Evolutionary conservation across 441 rosid genomes (phyloP).

Genomic region (Aquilaria agallochum): DNA sequence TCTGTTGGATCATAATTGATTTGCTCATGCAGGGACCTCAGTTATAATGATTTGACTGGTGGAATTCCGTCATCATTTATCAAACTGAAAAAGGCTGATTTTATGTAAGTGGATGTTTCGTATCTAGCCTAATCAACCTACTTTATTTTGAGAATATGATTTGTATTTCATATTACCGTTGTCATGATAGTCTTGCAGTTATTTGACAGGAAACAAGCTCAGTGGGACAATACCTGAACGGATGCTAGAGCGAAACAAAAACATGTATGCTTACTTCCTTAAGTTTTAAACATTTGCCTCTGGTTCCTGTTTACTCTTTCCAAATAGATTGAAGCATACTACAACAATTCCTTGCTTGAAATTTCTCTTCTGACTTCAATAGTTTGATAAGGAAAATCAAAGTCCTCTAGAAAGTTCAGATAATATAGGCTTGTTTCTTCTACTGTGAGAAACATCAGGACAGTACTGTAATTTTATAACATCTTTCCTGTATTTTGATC

Average conservation of each 20-base stretch:
- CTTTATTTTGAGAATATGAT: background rate
- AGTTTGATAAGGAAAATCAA: too few species aligned
- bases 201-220: conserved; percentile 72
- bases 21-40: conserved; percentile 63
- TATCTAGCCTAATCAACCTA: background rate
- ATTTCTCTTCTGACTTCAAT: too few species aligned
- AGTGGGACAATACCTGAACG: conserved; percentile 61
- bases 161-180: background rate
- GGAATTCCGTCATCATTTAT: conserved; percentile 59
- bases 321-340: too few species aligned
- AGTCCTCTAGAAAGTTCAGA: too few species aligned
- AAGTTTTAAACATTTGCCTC: too few species aligned
- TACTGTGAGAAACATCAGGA: too few species aligned
- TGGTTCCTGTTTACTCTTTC: too few species aligned
- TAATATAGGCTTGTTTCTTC: too few species aligned
- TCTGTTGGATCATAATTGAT: too few species aligned
- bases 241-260: conserved; percentile 58
- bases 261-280: conserved; percentile 42
- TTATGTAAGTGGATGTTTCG: conserved; percentile 50
- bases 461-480: background rate
- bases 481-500: conserved; percentile 20
- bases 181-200: conserved; percentile 35
- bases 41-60: conserved; percentile 73
- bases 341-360: too few species aligned
- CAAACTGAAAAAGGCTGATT: conserved; percentile 49